Evolutionary conservation across 257 asterid species (phyloP).

Genomic region (Salvia hispanica): DNA sequence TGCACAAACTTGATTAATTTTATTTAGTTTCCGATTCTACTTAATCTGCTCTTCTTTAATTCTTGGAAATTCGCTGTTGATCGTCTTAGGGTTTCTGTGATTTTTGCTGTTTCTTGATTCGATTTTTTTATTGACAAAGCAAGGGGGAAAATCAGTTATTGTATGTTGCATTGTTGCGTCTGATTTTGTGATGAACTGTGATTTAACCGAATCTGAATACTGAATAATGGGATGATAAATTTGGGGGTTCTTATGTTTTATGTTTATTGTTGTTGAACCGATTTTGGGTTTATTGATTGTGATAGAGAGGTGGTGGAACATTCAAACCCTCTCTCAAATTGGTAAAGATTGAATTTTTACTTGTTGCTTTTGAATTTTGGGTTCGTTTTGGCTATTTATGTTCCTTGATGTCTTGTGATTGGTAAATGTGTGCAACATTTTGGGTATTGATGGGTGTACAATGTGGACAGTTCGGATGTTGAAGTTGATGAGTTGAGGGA

Average conservation of each 20-base stretch:
- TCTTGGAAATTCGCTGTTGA: background rate
- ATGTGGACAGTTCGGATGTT: slow-evolving; percentile 61
- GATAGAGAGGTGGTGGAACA: background rate
- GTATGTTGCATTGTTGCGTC: background rate
- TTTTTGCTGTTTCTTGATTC: background rate
- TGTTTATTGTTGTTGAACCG: background rate
- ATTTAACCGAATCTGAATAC: no score
- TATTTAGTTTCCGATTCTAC: background rate
- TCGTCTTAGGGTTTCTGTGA: background rate
- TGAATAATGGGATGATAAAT: background rate
- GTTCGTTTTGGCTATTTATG: background rate
- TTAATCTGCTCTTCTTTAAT: background rate
- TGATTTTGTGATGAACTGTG: background rate
- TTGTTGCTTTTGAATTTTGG: background rate
- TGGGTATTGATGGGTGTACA: background rate
- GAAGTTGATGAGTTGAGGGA: slow-evolving; percentile 55
- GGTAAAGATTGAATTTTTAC: background rate
- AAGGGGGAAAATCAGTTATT: background rate
- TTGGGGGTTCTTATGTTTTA: background rate
- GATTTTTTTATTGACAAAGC: background rate
- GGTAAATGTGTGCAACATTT: background rate
- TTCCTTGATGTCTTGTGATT: background rate
- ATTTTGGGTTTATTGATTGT: background rate
- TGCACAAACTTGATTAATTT: background rate
- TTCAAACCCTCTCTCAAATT: background rate